Percentiles rank a stretch among this genome's conserved stretches.
phyloP scores from a whole-genome alignment of 148 eudicot species.

The Chenopodium formosanum region DNA sequence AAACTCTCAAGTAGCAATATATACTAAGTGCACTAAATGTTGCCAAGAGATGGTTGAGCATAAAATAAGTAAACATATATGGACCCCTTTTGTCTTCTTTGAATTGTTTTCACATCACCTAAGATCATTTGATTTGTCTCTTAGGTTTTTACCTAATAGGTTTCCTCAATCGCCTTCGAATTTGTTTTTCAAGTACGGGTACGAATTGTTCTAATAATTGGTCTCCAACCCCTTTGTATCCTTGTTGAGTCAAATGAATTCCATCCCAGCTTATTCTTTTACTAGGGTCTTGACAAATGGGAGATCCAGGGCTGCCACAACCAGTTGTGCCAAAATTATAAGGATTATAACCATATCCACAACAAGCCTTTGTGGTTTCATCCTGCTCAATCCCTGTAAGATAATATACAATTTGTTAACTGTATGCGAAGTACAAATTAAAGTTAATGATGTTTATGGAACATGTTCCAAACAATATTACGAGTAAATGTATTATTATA shows the following conservation, averaged over 20 bases:
- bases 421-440: no score
- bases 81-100: background rate
- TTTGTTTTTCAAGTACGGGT: conserved; percentile 1
- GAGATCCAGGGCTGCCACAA: conserved; percentile 30
- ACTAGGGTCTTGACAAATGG: conserved; percentile 28
- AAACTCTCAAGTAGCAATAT: no score
- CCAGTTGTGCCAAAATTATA: conserved; percentile 22
- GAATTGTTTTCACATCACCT: background rate
- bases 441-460: no score
- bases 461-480: no score
- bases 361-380: conserved; percentile 34
- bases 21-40: background rate
- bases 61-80: background rate
- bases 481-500: no score
- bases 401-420: no score
- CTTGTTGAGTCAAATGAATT: conserved; percentile 45
- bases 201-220: conserved; percentile 19
- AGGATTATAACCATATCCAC: conserved; percentile 30
- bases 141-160: background rate
- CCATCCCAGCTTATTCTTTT: conserved; percentile 50
- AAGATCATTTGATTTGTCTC: background rate
- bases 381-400: conserved; percentile 27
- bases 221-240: conserved; percentile 20
- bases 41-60: background rate
- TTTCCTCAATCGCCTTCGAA: background rate